Base-by-base conservation (phyloP, 163 green algal species). In the Volvox carteri region DNA sequence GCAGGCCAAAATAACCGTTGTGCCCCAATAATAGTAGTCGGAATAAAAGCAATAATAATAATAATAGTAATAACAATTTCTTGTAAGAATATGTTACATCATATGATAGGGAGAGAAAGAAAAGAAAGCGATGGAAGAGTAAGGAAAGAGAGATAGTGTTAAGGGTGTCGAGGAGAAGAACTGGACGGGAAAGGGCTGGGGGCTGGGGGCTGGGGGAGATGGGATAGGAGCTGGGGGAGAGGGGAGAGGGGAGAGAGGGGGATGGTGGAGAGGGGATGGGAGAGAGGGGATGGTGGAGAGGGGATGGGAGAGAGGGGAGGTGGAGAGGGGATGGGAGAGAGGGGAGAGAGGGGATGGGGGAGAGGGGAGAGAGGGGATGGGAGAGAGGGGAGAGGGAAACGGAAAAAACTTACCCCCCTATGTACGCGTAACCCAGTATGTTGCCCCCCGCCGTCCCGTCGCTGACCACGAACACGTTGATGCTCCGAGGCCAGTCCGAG, bases 381-480 rank as follows among this genome's bases (percentile, higher is more conserved):
- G 19, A 23, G 56, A 30, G 16, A 14, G 9, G 56, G 56, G 56
- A 19, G 9, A 28, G 56, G n/a, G n/a, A n/a, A n/a, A n/a, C n/a
- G n/a, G n/a, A n/a, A n/a, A n/a, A n/a, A n/a, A n/a, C n/a, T n/a
- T n/a, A n/a, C n/a, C n/a, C n/a, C n/a, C n/a, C 23, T 4, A 73
- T 33, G 28, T 21, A 73, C 14, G 62, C 62, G 7, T 73, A 73
- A 7, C 62, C 62, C 28, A 39, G 16, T 21, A 39, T 28, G 3
- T 2, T 39, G n/a, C n/a, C n/a, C 16, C 28, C n/a, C 28, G 62
- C n/a, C 23, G 62, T 73, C 11, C 23, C 37, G 62, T 73, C 62
- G n/a, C 62, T 73, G 62, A 39, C 62, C 3, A 73, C n/a, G 62
- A 42, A 73, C 23, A 73, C n/a, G 14, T 73, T 73, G 62, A 73